Percentiles rank a stretch among this genome's conserved stretches.
Conservation (phyloP, 148 eudicot species). For the Limonium bicolor region DNA sequence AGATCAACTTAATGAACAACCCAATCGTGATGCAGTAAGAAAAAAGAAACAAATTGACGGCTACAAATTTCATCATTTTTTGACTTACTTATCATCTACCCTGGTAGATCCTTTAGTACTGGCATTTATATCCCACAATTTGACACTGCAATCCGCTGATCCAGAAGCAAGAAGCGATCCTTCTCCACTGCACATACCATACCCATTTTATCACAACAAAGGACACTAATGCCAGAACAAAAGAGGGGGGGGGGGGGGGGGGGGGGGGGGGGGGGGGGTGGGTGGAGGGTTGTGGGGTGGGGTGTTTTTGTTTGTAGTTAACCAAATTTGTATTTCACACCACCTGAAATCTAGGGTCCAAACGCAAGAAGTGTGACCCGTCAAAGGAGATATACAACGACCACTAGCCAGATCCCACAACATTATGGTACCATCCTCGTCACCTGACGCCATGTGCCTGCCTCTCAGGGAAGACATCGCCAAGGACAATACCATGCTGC, state of each 20-base stretch:
- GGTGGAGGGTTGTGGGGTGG: no score
- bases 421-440: slow-evolving; percentile 95
- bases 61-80: background rate
- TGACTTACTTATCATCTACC: slow-evolving; percentile 68
- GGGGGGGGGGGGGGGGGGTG: no score
- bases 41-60: no score
- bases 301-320: no score
- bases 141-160: slow-evolving; percentile 94
- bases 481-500: slow-evolving; percentile 75
- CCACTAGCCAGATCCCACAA: slow-evolving; percentile 98
- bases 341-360: slow-evolving; percentile 96
- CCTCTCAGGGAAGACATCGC: slow-evolving; percentile 99
- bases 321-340: no score
- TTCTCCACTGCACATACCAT: slow-evolving; percentile 50
- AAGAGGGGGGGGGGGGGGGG: no score
- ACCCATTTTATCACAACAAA: no score
- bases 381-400: slow-evolving; percentile 82
- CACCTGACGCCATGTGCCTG: slow-evolving; percentile 97
- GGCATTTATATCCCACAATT: slow-evolving; percentile 84
- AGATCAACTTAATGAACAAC: background rate
- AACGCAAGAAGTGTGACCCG: slow-evolving; percentile 88
- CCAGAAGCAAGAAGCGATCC: slow-evolving; percentile 99
- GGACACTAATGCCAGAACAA: no score
- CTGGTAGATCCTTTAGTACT: slow-evolving; percentile 40
- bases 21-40: no score